Base-by-base conservation (phyloP, 768 basidiomycete genomes). In the Royoungia palumana region DNA sequence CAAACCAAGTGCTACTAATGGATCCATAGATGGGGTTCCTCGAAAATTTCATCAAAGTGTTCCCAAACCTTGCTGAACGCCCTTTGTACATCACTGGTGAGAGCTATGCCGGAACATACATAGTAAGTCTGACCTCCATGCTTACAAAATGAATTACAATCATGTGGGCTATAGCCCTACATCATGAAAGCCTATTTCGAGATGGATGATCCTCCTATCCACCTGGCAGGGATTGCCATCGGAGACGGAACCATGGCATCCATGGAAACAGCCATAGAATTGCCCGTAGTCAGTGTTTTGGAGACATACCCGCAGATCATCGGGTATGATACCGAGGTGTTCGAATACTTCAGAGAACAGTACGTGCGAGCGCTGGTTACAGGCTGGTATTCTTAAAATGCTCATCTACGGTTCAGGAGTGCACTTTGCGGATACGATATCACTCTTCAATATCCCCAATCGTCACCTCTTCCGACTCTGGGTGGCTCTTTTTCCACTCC, bases 281-380 rank as follows among this genome's bases (percentile, higher is more conserved):
- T 81, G 0, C 81, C 87, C 14, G 75, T 81, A 19, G 77, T 86
- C 49, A 54, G 74, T 41, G 70, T 85, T 24, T 62, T 88, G 19
- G 78, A 84, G 64, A 87, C 87, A 7, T 85, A 82, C 62, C 87
- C 87, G 7, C 86, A 87, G 59, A 66, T 88, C 35, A 85, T 89
- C 43, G 82, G 79, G 32, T 89, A 88, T 55, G 81, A 88, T 55
- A 67, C 70, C n/a, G 75, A 76, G 9, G 82, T 85, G 1, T 85
- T 78, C 60, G 73, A 80, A 48, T 84, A 85, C 58, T 87, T 22
- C 37, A 72, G 76, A 56, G 72, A 79, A 55, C 83, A 85, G 85
- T 85, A 53, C 48, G 82, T 32, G 6, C 32, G 28, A 32, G 14
- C n/a, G n/a, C 32, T 16, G 6, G 70, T 19, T 13, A 41, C 39